A percentile compares a stretch with the other conserved stretches of the same genome.
These are phyloP conservation scores for Glycine tomentella DNA, from an alignment of 306 rosid species.

Conservation along the genomic window DNA sequence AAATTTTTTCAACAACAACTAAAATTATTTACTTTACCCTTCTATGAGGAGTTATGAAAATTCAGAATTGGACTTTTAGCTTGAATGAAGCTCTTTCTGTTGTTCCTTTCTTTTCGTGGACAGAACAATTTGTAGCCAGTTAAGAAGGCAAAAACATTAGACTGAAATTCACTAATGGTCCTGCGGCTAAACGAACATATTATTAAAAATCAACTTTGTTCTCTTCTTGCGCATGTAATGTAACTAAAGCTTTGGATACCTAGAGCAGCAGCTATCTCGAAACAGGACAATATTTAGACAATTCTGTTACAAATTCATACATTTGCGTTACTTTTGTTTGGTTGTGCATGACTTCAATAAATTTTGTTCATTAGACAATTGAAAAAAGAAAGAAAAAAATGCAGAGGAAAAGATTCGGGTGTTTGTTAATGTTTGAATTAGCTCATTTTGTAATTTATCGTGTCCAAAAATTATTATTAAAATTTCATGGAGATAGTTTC, in stretches of 20 bases:
- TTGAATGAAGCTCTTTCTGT: background rate
- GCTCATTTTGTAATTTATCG: too few relatives aligned
- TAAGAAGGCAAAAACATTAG: background rate
- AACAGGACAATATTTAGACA: background rate
- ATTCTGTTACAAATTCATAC: too few relatives aligned
- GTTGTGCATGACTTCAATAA: too few relatives aligned
- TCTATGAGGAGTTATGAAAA: background rate
- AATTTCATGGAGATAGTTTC: too few relatives aligned
- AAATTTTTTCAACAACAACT: background rate
- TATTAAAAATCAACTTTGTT: background rate
- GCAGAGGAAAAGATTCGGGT: too few relatives aligned
- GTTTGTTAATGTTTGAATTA: too few relatives aligned
- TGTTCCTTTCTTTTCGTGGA: background rate
- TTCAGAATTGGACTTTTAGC: constrained; percentile 2
- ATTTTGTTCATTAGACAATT: too few relatives aligned
- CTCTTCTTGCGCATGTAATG: background rate
- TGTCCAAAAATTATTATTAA: too few relatives aligned
- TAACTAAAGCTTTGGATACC: background rate
- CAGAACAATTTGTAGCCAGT: background rate
- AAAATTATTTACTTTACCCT: background rate
- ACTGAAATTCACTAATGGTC: background rate
- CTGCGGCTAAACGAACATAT: background rate
- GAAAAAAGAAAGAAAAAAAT: too few relatives aligned
- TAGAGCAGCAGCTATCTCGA: background rate
- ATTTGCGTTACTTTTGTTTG: too few relatives aligned